Base-by-base conservation (phyloP, 257 asterid genomes). In the Solanum commersonii region DNA sequence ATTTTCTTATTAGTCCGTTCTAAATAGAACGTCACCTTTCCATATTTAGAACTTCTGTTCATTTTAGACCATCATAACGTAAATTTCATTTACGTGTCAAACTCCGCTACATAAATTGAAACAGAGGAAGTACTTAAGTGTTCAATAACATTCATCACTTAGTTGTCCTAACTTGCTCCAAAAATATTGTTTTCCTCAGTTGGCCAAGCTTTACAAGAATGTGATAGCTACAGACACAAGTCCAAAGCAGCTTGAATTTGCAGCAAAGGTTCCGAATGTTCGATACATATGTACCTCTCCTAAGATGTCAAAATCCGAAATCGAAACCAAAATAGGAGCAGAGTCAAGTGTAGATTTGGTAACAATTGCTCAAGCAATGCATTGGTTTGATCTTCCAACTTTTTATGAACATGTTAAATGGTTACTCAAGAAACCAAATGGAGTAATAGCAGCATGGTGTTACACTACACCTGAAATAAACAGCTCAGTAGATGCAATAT, bases 361-460 rank as follows among this genome's bases (percentile, higher is more conserved):
- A 16, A 92, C 91, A 0, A 71, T 89, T 0, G 92, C 92, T 10
- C 88, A 88, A 89, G 93, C 91, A 37, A 29, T 92, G 90, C 93
- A 92, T 88, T 90, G 92, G 92, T 92, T 92, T 23, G 91, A 92
- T 87, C 93, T 92, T 3, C 92, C 92, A 33, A 44, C 91, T 1
- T 88, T 92, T n/a, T 92, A 90, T 84, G 85, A 89, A 1, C 68
- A 87, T 7, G 91, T 7, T 0, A 88, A 16, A 18, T 88, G 90
- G 84, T 83, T 90, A 73, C 92, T 90, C 78, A 88, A 88, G 40
- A 91, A 89, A 46, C 91, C 91, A 40, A 82, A 89, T 8, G 90
- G 91, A 13, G 82, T 91, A 3, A 33, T 89, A 31, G 91, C 89
- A 6, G 68, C 90, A 5, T 91, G 92, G 91, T 89, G 92, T 25